Base-by-base conservation (phyloP, 306 rosid genomes). In the Vigna mungo region DNA sequence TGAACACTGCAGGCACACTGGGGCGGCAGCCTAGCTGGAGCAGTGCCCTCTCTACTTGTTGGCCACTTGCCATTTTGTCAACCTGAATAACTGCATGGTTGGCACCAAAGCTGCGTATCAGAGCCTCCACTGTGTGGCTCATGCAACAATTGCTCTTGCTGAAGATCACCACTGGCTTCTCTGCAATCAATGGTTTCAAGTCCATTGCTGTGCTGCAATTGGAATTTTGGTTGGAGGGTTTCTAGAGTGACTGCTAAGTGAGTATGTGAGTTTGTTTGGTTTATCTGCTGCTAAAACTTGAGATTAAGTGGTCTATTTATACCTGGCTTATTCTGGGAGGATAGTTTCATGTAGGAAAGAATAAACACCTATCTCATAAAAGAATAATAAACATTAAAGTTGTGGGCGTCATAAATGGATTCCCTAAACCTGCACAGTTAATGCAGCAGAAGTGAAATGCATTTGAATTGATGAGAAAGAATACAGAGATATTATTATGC, bases 131-230 rank as follows among this genome's bases (percentile, higher is more conserved):
- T 4, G 95, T 72, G 49, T 85, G 85, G 74, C 59, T 79, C 85
- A 92, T 92, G 84, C 61, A 47, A 44, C 93, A 83, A 2, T 58
- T 74, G 76, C 88, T 90, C 86, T 75, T 85, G 90, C 92, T 88
- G 88, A 92, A 92, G 54, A 92, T 85, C 82, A 86, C 96, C 30
- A 90, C 93, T 43, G 96, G 89, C 71, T 77, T 92, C n/a, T 88
- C 90, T 16, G 78, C 84, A 2, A 83, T 89, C 82, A 92, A 67
- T 72, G 82, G 78, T 60, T 76, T 71, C 68, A 92, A 75, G 49
- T 92, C 91, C 93, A 92, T 92, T 75, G 15, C 78, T 47, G 36
- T 75, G n/a, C 78, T 60, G 27, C 77, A 25, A 79, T 20, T 54
- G 36, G 49, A 12, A 11, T 44, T 44, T 44, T 25, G 25, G 4